Conservation (phyloP, 129 eudicot species). For the Sambucus nigra region DNA sequence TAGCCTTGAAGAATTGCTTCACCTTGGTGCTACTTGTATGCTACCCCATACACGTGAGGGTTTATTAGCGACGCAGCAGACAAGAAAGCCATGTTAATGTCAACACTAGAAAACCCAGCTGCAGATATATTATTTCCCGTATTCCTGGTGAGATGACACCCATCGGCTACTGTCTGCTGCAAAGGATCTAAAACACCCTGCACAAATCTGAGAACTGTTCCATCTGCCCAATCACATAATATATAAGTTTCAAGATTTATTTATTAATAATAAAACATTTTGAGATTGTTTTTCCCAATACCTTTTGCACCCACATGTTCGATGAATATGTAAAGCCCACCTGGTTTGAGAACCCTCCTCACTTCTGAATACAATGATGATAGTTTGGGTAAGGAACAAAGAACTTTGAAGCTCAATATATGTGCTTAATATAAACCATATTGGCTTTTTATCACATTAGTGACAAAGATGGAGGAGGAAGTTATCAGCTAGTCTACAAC, state of each 20-base stretch:
- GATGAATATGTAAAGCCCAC: conserved; percentile 69
- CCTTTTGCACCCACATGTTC: conserved; percentile 94
- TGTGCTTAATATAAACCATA: background rate
- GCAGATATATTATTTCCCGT: conserved; percentile 51
- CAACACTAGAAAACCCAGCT: conserved; percentile 64
- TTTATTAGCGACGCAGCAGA: conserved; percentile 50
- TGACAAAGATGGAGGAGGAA: too few relatives aligned
- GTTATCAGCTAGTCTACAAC: too few relatives aligned
- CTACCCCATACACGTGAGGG: conserved; percentile 81
- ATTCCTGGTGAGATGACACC: conserved; percentile 82
- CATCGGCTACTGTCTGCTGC: conserved; percentile 80
- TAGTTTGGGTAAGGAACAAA: conserved; percentile 2
- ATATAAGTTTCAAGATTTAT: background rate
- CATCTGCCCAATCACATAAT: conserved; percentile 38
- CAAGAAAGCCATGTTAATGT: conserved; percentile 36
- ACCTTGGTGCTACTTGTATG: conserved; percentile 30
- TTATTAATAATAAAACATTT: too few relatives aligned
- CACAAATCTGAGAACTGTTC: conserved; percentile 48
- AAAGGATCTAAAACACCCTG: conserved; percentile 73
- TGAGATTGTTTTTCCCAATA: too few relatives aligned
- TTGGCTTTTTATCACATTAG: too few relatives aligned
- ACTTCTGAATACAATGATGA: conserved; percentile 43
- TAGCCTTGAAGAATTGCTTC: background rate
- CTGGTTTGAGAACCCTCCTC: conserved; percentile 86
- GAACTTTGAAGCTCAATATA: background rate